phyloP scores from a whole-genome alignment of 257 asterid species.

The Ilex asprella region DNA sequence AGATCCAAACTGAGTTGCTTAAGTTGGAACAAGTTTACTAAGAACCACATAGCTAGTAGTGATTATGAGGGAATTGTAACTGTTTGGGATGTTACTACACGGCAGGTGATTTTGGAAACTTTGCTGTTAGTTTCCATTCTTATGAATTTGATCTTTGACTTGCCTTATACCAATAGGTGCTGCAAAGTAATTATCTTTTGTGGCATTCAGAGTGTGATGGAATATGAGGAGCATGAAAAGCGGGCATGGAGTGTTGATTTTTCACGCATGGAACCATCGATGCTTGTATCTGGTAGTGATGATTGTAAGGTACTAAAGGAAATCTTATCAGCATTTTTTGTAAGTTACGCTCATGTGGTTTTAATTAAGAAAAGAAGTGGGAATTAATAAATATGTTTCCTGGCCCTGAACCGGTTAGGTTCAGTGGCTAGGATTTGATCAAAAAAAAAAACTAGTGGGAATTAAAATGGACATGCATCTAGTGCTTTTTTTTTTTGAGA shows the following conservation, averaged over 20 bases:
- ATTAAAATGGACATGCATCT: too few species aligned
- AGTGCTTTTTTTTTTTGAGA: too few species aligned
- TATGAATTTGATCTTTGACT: neutral
- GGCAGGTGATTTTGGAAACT: slow-evolving; percentile 22
- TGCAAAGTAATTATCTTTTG: neutral
- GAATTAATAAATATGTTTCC: too few species aligned
- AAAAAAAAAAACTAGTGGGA: too few species aligned
- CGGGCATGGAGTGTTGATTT: slow-evolving; percentile 53
- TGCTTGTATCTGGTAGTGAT: slow-evolving; percentile 52
- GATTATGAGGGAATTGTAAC: slow-evolving; percentile 50
- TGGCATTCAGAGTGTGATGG: slow-evolving; percentile 35
- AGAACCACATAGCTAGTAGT: slow-evolving; percentile 42
- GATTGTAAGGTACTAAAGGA: slow-evolving; percentile 34
- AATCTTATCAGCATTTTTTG: neutral
- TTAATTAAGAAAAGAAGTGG: too few species aligned
- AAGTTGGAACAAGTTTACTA: slow-evolving; percentile 41
- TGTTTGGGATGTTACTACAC: slow-evolving; percentile 42
- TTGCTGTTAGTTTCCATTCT: neutral
- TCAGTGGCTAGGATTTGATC: too few species aligned
- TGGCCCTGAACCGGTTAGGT: too few species aligned
- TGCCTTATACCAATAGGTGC: neutral
- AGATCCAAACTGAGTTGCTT: slow-evolving; percentile 43
- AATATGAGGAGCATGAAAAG: slow-evolving; percentile 47
- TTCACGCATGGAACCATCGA: slow-evolving; percentile 39
- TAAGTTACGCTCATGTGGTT: too few species aligned